Evolutionary conservation across 2,329 filamentous ascomycete species (phyloP).

Genomic region (Nemania abortiva): DNA sequence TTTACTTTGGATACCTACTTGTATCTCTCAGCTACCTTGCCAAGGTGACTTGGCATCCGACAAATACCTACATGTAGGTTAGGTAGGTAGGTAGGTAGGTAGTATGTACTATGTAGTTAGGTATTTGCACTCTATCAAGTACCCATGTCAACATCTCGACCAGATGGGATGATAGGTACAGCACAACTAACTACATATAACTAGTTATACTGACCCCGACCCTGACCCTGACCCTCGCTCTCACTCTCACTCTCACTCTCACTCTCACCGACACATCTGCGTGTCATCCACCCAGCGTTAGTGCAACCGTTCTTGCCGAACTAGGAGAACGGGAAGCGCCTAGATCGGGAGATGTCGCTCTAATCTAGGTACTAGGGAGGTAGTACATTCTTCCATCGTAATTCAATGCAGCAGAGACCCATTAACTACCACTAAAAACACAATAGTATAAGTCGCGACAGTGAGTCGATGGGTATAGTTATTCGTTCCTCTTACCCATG

Average conservation of each 20-base stretch:
- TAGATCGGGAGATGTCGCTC: neutral
- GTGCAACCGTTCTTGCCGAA: neutral
- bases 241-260: neutral
- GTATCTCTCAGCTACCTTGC: conserved; percentile 10
- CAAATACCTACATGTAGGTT: neutral
- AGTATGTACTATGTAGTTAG: too few relatives aligned
- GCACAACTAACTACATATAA: too few relatives aligned
- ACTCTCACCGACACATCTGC: conserved; percentile 3
- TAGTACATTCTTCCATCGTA: too few relatives aligned
- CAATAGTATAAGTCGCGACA: too few relatives aligned
- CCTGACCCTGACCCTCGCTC: too few relatives aligned
- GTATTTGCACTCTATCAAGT: neutral
- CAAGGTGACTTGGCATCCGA: conserved; percentile 19
- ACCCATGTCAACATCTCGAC: neutral
- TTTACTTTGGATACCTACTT: neutral
- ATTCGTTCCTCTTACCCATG: neutral
- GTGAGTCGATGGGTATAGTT: too few relatives aligned
- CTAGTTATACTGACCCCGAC: neutral
- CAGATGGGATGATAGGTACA: neutral
- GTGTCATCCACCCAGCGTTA: neutral
- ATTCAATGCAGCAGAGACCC: too few relatives aligned
- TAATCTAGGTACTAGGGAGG: too few relatives aligned
- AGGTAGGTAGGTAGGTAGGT: too few relatives aligned
- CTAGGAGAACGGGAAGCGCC: neutral
- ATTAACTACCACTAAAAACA: neutral